Percentiles rank a stretch among this genome's conserved stretches.
Evolutionary conservation across 768 basidiomycete species (phyloP).

Genomic region (Mycena galericulata): DNA sequence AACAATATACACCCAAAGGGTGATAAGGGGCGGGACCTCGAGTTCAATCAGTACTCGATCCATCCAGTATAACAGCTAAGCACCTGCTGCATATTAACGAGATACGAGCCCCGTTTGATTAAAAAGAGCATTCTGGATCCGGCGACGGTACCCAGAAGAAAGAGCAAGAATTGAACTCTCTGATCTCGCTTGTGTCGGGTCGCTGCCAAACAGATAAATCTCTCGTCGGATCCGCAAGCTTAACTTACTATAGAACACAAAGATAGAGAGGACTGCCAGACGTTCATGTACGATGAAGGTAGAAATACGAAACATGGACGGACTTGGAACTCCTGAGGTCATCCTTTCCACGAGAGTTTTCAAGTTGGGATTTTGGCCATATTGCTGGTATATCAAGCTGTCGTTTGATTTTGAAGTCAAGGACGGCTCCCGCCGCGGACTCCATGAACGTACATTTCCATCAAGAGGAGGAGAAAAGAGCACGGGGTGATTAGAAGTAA

Average conservation of each 20-base stretch:
- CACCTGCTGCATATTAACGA: slow-evolving; percentile 82
- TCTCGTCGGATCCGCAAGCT: background rate
- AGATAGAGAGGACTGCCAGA: slow-evolving; percentile 72
- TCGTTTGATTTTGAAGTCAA: background rate
- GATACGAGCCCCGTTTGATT: slow-evolving; percentile 77
- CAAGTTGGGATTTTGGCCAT: slow-evolving; percentile 68
- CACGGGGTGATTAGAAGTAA: slow-evolving; percentile 77
- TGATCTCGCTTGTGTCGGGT: slow-evolving; percentile 70
- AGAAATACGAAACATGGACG: slow-evolving; percentile 44
- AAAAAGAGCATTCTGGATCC: slow-evolving; percentile 80
- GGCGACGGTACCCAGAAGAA: slow-evolving; percentile 65
- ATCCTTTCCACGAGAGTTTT: slow-evolving; percentile 66
- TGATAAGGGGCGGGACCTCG: slow-evolving; percentile 82
- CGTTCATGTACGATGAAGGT: background rate
- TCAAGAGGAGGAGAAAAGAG: slow-evolving; percentile 79
- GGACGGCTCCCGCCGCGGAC: background rate
- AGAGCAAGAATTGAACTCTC: slow-evolving; percentile 67
- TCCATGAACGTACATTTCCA: slow-evolving; percentile 86
- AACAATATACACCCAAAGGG: slow-evolving; percentile 82
- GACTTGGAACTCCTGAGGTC: slow-evolving; percentile 79
- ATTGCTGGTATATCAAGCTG: slow-evolving; percentile 85
- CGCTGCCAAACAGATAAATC: slow-evolving; percentile 52
- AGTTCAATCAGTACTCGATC: background rate
- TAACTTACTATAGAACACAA: slow-evolving; percentile 80
- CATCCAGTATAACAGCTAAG: slow-evolving; percentile 16